phyloP scores from a whole-genome alignment of 768 basidiomycete genomes.

The Dictyophora rubrovolvata region DNA sequence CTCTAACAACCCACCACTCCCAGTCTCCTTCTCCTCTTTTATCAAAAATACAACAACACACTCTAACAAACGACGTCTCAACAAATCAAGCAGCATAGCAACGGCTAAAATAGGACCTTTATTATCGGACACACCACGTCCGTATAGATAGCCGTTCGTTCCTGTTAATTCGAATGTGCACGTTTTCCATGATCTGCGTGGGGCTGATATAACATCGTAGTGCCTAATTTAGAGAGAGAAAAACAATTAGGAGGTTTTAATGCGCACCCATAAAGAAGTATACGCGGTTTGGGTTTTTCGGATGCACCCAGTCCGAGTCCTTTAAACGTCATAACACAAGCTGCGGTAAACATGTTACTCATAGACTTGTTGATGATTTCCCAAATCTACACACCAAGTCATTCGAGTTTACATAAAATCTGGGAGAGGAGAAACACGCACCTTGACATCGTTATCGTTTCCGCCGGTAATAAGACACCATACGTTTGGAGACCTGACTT shows the following conservation, averaged over 20 bases:
- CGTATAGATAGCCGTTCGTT: conserved; percentile 82
- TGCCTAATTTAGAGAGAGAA: conserved; percentile 29
- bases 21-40: conserved; percentile 97
- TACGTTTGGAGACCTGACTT: conserved; percentile 71
- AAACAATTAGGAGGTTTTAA: neutral
- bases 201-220: conserved; percentile 89
- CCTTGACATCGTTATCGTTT: conserved; percentile 11
- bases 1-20: conserved; percentile 77
- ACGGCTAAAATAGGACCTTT: conserved; percentile 91
- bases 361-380: conserved; percentile 23
- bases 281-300: conserved; percentile 50
- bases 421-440: neutral
- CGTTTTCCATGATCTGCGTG: conserved; percentile 62
- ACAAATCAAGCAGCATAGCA: conserved; percentile 83
- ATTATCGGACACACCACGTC: conserved; percentile 86
- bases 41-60: conserved; percentile 85
- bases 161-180: conserved; percentile 79
- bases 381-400: conserved; percentile 26
- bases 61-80: conserved; percentile 60
- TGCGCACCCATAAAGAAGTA: conserved; percentile 82
- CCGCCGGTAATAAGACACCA: conserved; percentile 11
- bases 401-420: conserved; percentile 1
- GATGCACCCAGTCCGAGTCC: conserved; percentile 37
- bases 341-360: neutral
- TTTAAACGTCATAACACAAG: conserved; percentile 78